A percentile compares a stretch with the other conserved stretches of the same genome.
These are phyloP conservation scores for Xerocomus amazonicus DNA, from an alignment of 1,284 basidiomycete genomes.

Conservation along the genomic window DNA sequence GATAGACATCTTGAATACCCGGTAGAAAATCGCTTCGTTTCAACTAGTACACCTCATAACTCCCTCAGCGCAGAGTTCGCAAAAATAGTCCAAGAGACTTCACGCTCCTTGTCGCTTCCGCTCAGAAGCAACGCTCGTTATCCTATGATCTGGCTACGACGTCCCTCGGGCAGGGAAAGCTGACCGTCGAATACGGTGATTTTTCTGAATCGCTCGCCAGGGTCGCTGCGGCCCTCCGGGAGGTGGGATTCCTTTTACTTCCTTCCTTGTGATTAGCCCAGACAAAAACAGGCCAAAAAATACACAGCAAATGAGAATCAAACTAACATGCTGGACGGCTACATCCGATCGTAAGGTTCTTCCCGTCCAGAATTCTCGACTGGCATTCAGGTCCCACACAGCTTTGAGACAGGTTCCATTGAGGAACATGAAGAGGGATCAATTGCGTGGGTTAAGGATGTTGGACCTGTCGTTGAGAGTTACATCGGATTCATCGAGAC, in stretches of 20 bases:
- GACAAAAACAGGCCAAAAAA: constrained; percentile 54
- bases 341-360: constrained; percentile 67
- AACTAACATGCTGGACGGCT: constrained; percentile 68
- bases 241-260: constrained; percentile 40
- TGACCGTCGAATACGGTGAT: constrained; percentile 72
- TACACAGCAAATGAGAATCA: constrained; percentile 73
- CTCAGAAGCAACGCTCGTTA: constrained; percentile 37
- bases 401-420: constrained; percentile 76
- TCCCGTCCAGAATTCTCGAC: neutral
- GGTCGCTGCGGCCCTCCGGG: constrained; percentile 52
- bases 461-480: constrained; percentile 82
- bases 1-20: constrained; percentile 77
- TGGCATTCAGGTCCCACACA: neutral
- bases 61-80: constrained; percentile 46
- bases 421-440: constrained; percentile 75
- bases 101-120: constrained; percentile 71
- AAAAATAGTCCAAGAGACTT: constrained; percentile 62
- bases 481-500: constrained; percentile 81
- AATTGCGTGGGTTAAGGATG: constrained; percentile 78
- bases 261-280: neutral
- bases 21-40: constrained; percentile 39
- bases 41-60: neutral
- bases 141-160: constrained; percentile 47
- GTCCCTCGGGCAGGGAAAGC: constrained; percentile 39
- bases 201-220: constrained; percentile 54